These are phyloP conservation scores for Globisporangium orthogonon DNA, from an alignment of 352 stramenopile species.

Conservation along the genomic window DNA sequence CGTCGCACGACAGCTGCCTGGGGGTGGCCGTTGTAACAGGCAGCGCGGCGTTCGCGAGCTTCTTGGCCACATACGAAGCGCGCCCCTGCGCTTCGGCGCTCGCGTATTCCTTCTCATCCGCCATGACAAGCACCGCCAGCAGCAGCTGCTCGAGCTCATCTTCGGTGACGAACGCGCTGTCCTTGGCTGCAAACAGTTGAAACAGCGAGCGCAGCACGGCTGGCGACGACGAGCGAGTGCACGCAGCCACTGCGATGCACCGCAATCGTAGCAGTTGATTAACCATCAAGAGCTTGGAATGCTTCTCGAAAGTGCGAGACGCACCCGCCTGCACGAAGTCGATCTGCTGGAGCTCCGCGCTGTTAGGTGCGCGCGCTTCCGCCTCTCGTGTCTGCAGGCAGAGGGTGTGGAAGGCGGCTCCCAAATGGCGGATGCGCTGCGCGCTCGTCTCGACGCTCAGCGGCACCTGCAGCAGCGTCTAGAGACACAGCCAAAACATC, in stretches of 20 bases:
- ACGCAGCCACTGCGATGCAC: constrained; percentile 40
- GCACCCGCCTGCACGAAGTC: constrained; percentile 69
- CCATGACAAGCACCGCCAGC: constrained; percentile 48
- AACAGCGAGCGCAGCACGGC: constrained; percentile 49
- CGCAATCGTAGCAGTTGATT: neutral
- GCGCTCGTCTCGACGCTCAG: constrained; percentile 22
- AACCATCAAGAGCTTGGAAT: neutral
- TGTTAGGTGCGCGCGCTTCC: constrained; percentile 8
- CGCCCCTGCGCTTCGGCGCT: constrained; percentile 16
- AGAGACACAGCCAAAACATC: neutral
- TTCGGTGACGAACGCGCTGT: constrained; percentile 27
- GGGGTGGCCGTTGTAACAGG: constrained; percentile 13
- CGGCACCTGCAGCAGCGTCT: constrained; percentile 43
- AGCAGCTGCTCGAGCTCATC: constrained; percentile 37
- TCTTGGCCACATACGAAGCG: constrained; percentile 27
- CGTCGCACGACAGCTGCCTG: constrained; percentile 35
- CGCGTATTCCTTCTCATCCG: constrained; percentile 15
- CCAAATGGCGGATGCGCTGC: constrained; percentile 19
- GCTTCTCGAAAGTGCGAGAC: neutral
- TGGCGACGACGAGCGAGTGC: constrained; percentile 57
- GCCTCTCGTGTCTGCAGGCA: constrained; percentile 32
- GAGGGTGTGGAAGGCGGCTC: constrained; percentile 40
- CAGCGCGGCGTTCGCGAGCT: constrained; percentile 36
- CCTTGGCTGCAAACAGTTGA: constrained; percentile 33
- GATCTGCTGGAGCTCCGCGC: constrained; percentile 23